These are phyloP conservation scores for Colletotrichum melonis DNA, from an alignment of 2,329 filamentous ascomycete genomes.

Conservation along the genomic window DNA sequence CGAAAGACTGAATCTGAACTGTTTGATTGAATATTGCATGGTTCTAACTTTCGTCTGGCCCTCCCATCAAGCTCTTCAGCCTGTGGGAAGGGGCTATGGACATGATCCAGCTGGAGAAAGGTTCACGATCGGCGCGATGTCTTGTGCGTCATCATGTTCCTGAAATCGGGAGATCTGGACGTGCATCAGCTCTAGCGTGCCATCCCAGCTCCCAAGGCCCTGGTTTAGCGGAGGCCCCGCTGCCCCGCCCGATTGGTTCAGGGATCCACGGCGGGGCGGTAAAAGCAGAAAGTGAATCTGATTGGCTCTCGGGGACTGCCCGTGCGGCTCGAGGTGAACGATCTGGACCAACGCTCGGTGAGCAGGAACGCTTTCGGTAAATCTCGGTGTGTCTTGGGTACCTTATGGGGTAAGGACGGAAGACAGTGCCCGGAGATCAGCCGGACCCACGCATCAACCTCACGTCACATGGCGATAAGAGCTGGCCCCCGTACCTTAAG, in stretches of 20 bases:
- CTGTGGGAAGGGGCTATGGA: neutral
- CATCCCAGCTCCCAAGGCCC: slow-evolving; percentile 16
- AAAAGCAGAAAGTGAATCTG: neutral
- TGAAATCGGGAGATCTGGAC: slow-evolving; percentile 35
- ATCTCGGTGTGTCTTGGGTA: neutral
- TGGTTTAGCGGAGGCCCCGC: slow-evolving; percentile 13
- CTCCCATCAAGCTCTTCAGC: neutral
- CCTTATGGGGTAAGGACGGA: too few relatives aligned
- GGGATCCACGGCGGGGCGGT: neutral
- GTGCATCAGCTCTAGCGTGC: slow-evolving; percentile 32
- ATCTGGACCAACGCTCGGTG: neutral
- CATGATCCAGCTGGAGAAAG: slow-evolving; percentile 19
- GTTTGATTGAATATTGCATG: neutral
- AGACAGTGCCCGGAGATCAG: neutral
- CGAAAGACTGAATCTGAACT: neutral
- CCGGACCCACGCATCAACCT: neutral
- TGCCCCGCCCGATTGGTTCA: neutral
- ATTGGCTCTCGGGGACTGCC: neutral
- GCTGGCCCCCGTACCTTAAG: neutral
- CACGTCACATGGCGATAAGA: neutral
- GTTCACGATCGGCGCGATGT: slow-evolving; percentile 35
- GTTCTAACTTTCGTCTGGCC: neutral
- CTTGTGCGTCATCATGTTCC: slow-evolving; percentile 36
- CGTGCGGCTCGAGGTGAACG: neutral
- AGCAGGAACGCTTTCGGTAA: too few relatives aligned